phyloP scores from a whole-genome alignment of 1,284 basidiomycete species.

The Ceraceosorus guamensis region DNA sequence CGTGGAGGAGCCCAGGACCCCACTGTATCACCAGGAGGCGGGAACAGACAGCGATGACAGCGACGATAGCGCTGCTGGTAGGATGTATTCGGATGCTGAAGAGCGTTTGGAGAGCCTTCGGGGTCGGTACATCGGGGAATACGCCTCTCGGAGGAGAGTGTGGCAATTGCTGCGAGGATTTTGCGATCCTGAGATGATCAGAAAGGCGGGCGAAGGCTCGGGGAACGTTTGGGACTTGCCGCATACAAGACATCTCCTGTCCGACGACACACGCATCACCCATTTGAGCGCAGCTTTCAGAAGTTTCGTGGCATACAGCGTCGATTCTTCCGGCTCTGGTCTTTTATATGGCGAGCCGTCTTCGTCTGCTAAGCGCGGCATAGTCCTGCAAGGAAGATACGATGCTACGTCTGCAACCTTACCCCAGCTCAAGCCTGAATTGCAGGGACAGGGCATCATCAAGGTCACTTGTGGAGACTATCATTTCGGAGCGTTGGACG shows the following conservation, averaged over 20 bases:
- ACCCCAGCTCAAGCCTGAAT: conserved; percentile 3
- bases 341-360: background rate
- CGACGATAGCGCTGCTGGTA: too few relatives aligned
- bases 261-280: conserved; percentile 1
- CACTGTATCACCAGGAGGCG: background rate
- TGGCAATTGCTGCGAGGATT: background rate
- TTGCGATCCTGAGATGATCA: background rate
- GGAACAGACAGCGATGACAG: too few relatives aligned
- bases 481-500: conserved; percentile 1
- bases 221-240: background rate
- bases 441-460: conserved; percentile 7
- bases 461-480: conserved; percentile 7
- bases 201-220: background rate
- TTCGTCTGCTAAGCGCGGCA: background rate
- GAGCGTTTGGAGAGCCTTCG: background rate
- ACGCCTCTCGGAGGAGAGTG: background rate
- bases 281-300: conserved; percentile 6
- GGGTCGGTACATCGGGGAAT: background rate
- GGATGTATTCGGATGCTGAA: too few relatives aligned
- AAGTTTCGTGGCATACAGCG: conserved; percentile 4
- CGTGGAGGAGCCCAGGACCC: background rate
- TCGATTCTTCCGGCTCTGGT: too few relatives aligned
- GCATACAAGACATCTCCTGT: background rate
- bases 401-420: background rate
- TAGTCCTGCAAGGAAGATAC: conserved; percentile 1